Evolutionary conservation across 1,139 yeast species (phyloP).

Genomic region (Zygosaccharomyces pseudobailii): DNA sequence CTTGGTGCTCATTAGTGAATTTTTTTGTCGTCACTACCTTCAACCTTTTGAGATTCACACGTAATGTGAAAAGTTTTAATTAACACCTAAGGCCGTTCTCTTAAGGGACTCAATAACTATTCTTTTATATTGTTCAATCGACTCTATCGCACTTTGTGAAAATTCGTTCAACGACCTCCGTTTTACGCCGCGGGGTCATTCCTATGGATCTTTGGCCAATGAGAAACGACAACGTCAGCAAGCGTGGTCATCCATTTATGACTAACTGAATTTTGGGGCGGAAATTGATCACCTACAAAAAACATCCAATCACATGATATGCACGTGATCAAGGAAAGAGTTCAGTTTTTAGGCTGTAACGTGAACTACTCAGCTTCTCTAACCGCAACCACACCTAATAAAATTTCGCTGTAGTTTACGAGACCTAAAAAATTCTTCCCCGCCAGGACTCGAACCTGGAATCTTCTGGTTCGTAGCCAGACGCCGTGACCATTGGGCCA

Average conservation of each 20-base stretch:
- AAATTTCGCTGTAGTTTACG: no score
- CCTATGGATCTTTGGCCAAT: constrained; percentile 13
- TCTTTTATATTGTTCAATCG: not conserved
- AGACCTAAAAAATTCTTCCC: no score
- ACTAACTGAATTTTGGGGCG: constrained; percentile 8
- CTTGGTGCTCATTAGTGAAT: constrained; percentile 16
- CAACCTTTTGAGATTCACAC: not conserved
- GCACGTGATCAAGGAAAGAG: no score
- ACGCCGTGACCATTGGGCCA: constrained; percentile 94
- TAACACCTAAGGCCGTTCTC: accelerated
- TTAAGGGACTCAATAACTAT: not conserved
- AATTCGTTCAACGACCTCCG: not conserved
- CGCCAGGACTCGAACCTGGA: constrained; percentile 97
- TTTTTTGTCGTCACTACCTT: not conserved
- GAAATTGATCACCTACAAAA: constrained; percentile 1
- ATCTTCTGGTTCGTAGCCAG: constrained; percentile 93
- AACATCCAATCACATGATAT: not conserved
- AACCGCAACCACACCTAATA: no score
- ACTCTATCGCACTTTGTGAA: not conserved
- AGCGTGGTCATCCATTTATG: constrained; percentile 17
- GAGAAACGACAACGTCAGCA: constrained; percentile 7
- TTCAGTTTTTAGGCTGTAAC: no score
- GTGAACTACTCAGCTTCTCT: no score
- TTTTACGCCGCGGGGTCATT: constrained; percentile 1
- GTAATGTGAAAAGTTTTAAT: no score